Percentiles rank a stretch among this genome's conserved stretches.
These are phyloP conservation scores for Miscanthus sacchariflorus DNA, from an alignment of 202 grass and related monocot genomes.

Conservation along the genomic window DNA sequence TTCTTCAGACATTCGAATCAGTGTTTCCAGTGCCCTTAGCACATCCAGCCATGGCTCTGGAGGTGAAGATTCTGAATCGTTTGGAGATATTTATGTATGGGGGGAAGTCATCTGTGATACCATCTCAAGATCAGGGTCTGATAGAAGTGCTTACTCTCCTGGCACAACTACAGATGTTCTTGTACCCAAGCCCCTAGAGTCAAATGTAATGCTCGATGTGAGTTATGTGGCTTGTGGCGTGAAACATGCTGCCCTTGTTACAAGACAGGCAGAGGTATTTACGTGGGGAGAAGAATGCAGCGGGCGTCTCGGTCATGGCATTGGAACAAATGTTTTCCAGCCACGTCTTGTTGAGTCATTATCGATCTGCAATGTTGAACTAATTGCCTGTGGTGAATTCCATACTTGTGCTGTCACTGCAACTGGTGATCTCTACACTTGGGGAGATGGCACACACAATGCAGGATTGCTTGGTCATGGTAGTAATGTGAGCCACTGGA, in stretches of 20 bases:
- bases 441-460: slow-evolving; percentile 96
- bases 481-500: slow-evolving; percentile 91
- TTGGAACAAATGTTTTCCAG: slow-evolving; percentile 70
- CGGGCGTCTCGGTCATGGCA: slow-evolving; percentile 86
- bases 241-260: slow-evolving; percentile 87
- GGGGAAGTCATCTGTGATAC: slow-evolving; percentile 87
- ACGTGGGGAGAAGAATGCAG: slow-evolving; percentile 96
- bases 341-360: slow-evolving; percentile 86
- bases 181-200: slow-evolving; percentile 96
- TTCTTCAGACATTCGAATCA: slow-evolving; percentile 86
- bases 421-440: slow-evolving; percentile 93
- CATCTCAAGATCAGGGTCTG: slow-evolving; percentile 45
- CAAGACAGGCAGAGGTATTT: slow-evolving; percentile 91
- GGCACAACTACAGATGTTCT: slow-evolving; percentile 67
- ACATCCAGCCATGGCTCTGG: slow-evolving; percentile 89
- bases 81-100: slow-evolving; percentile 97
- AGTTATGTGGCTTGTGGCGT: slow-evolving; percentile 87
- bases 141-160: slow-evolving; percentile 59
- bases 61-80: slow-evolving; percentile 87
- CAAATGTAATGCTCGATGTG: slow-evolving; percentile 98
- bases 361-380: slow-evolving; percentile 74
- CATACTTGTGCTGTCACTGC: slow-evolving; percentile 92
- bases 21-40: slow-evolving; percentile 92
- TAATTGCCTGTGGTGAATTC: slow-evolving; percentile 91
- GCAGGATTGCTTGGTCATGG: slow-evolving; percentile 97